Conservation (phyloP, 345 rosid species). For the Moricandia moricandioides region DNA sequence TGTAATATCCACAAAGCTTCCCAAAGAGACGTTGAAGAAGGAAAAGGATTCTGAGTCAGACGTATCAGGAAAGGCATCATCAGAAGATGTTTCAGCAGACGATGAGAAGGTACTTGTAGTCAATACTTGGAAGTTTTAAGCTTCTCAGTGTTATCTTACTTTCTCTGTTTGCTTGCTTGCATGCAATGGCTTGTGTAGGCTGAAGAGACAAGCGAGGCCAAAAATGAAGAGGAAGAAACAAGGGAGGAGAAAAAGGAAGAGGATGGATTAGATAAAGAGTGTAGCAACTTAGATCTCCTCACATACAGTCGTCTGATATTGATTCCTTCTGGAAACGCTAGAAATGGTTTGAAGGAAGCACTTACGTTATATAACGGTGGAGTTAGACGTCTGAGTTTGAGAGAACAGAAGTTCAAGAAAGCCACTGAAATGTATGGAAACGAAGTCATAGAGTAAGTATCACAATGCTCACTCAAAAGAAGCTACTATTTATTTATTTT, state of each 20-base stretch:
- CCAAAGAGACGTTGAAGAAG: slow-evolving; percentile 43
- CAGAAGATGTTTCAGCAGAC: slow-evolving; percentile 31
- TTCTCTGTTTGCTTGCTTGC: neutral
- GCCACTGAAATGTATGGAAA: slow-evolving; percentile 52
- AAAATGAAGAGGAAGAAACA: slow-evolving; percentile 28
- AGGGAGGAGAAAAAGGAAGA: slow-evolving; percentile 41
- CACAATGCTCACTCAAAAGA: neutral
- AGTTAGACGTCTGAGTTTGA: slow-evolving; percentile 61
- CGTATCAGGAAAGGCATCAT: slow-evolving; percentile 42
- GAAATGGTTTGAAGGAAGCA: slow-evolving; percentile 46
- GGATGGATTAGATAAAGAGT: slow-evolving; percentile 29
- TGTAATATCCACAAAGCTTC: slow-evolving; percentile 69
- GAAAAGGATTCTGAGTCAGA: slow-evolving; percentile 51
- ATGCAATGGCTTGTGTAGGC: slow-evolving; percentile 36
- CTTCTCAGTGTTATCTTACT: neutral
- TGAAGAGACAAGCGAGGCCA: slow-evolving; percentile 42
- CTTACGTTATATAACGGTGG: slow-evolving; percentile 49
- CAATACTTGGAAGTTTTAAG: neutral
- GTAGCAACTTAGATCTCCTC: slow-evolving; percentile 31
- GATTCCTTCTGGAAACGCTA: slow-evolving; percentile 62
- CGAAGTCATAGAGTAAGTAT: slow-evolving; percentile 54
- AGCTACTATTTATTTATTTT: neutral
- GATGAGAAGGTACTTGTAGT: slow-evolving; percentile 36
- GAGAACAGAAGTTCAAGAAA: slow-evolving; percentile 61
- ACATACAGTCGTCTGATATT: slow-evolving; percentile 52